Evolutionary conservation across 2,329 filamentous ascomycete species (phyloP), one percentile per base, ranked within the genome.

Genomic region (Madurella fahalii): DNA sequence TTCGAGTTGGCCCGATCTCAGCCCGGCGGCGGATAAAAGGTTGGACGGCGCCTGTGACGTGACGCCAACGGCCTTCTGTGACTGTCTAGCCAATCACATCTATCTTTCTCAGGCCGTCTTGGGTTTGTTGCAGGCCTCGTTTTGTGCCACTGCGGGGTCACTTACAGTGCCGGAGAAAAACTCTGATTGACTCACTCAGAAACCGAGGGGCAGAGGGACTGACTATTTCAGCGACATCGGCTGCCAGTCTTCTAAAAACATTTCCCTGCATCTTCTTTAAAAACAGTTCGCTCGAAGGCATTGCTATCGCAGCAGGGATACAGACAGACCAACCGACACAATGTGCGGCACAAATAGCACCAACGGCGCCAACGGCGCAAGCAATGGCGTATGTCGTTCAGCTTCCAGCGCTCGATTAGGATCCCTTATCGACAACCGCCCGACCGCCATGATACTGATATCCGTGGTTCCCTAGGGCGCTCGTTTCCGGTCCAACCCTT

Each of bases 401-500:
- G 16, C 30, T 37, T 37, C 18, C 25, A 20, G 44, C 13, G 15
- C 25, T 50, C 17, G 8, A 47, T 37, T 40, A 16, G 25, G n/a
- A 52, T 55, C 49, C 25, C 52, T 53, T 50, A 53, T 52, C 56
- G 34, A 17, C 17, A 8, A 42, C 8, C 32, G 13, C 15, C 40
- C 13, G 30, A 4, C 18, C 40, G 49, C 30, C 40, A 15, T 40
- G 44, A 55, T 47, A 20, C 58, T 60, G 31, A 60, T 17, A 40
- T 39, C 47, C 57, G 40, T 17, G 40, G 30, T 31, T 31, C 34
- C 18, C 20, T 32, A 56, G 52, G 56, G 59, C 40, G 61, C 59
- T 53, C 52, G 56, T 41, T 65, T 63, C 58, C 58, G 59, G 25
- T 54, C 60, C 40, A 70, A 68, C 53, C 83, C 83, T 43, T 88